These are phyloP conservation scores for Solanum boliviense DNA, from an alignment of 257 asterid species.

Conservation along the genomic window DNA sequence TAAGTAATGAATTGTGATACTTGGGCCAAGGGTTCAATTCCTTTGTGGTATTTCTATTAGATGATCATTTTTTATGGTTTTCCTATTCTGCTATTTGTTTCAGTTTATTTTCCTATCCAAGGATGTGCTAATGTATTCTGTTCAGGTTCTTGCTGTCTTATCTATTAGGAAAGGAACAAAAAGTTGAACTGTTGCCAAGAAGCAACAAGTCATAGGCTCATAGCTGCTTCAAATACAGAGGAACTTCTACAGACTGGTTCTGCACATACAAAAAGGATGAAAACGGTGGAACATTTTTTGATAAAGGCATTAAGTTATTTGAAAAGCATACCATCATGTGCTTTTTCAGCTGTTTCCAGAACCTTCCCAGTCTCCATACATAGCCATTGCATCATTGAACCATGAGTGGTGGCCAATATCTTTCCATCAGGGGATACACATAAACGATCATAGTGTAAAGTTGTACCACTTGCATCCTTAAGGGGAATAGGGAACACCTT, in stretches of 20 bases:
- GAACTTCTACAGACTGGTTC: not conserved
- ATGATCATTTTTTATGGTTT: not conserved
- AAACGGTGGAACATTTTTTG: not conserved
- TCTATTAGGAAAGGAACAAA: not conserved
- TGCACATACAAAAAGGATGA: not conserved
- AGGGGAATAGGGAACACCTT: constrained; percentile 89
- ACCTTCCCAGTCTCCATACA: constrained; percentile 76
- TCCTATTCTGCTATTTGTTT: not conserved
- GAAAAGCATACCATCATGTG: constrained; percentile 77
- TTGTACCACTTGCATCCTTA: constrained; percentile 60
- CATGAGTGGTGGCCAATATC: constrained; percentile 79
- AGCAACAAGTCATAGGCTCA: not conserved
- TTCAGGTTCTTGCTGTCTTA: not conserved
- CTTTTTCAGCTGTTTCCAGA: constrained; percentile 87
- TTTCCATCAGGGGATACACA: constrained; percentile 86
- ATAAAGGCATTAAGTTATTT: not conserved
- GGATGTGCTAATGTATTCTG: not conserved
- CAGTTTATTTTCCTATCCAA: not conserved
- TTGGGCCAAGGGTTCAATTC: not conserved
- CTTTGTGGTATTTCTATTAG: not conserved
- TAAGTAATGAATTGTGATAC: not conserved
- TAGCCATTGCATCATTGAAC: constrained; percentile 89
- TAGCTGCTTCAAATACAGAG: not conserved
- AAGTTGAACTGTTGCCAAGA: not conserved
- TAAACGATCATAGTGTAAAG: constrained; percentile 77